Evolutionary conservation across 139 green algal species (phyloP), one percentile per base, ranked within the genome.

Genomic region (Spirogloea muscicola): DNA sequence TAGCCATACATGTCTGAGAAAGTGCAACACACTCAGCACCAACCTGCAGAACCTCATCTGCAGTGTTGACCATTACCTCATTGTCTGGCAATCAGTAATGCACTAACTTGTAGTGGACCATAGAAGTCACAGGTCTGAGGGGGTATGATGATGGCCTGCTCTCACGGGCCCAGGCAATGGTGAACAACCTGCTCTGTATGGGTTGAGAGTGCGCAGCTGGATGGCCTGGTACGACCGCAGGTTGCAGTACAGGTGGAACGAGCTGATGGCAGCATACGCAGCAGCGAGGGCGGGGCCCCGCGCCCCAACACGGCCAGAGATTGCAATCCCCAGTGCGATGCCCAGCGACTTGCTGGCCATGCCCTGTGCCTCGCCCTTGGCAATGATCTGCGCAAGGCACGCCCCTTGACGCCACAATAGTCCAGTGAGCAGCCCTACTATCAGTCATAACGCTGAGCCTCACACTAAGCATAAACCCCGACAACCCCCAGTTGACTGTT

Each of bases 311-410:
- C 49, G 29, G 0, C 7, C 34, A 29, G 64, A 33, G 25, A 80
- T 27, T 3, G 38, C 44, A 25, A 77, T 81, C 6, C 73, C 73
- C 13, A 81, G 34, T 2, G 41, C 64, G 6, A 81, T 65, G 18
- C 73, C 73, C 40, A 81, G 36, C 31, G 36, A 68, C 65, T 81
- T 81, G 63, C 49, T 69, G 5, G 55, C 25, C 73, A 81, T 81
- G 64, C 73, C 73, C 73, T 81, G 73, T 10, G 73, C 73, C 64
- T 81, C 73, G 25, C 27, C 73, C 37, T 76, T 75, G 3, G 70
- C 70, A 9, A 76, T 67, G 46, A 75, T 37, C 67, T 75, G 67
- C 38, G 49, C 49, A 43, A 10, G 25, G 55, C 5, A 63, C 13
- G n/a, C n/a, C n/a, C n/a, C n/a, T n/a, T n/a, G n/a, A n/a, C n/a